Evolutionary conservation across 768 basidiomycete species (phyloP).

Genomic region (Dacryopinax primogenitus): DNA sequence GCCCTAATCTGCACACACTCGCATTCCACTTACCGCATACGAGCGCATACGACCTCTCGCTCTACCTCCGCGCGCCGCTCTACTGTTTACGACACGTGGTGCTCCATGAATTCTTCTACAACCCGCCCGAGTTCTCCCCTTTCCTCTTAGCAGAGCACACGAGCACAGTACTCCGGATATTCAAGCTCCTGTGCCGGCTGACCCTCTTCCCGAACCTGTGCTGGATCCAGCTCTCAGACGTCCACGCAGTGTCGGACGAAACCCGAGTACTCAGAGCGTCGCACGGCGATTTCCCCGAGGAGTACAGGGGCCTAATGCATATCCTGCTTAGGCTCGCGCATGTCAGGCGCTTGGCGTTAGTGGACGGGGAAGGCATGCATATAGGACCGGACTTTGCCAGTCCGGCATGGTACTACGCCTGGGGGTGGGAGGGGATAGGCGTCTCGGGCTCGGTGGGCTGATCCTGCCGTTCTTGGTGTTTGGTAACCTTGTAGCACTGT

Average conservation of each 20-base stretch:
- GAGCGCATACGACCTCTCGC: neutral
- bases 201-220: neutral
- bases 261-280: neutral
- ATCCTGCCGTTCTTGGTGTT: no score
- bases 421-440: constrained; percentile 1
- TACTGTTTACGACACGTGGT: neutral
- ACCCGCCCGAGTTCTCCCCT: neutral
- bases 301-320: neutral
- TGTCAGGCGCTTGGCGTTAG: neutral
- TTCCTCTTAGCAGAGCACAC: neutral
- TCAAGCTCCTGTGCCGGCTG: neutral
- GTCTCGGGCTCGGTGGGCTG: neutral
- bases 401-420: neutral
- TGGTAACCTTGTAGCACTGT: no score
- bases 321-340: neutral
- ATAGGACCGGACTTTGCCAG: neutral
- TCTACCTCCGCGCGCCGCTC: neutral
- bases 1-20: neutral
- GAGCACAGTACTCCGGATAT: neutral
- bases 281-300: neutral
- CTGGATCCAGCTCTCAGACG: neutral
- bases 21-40: constrained; percentile 1
- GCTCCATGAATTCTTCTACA: neutral
- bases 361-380: neutral
- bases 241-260: neutral